Evolutionary conservation across 2,329 filamentous ascomycete genomes (phyloP), one percentile per base, ranked within the genome.

Genomic region (Diaporthe vexans): DNA sequence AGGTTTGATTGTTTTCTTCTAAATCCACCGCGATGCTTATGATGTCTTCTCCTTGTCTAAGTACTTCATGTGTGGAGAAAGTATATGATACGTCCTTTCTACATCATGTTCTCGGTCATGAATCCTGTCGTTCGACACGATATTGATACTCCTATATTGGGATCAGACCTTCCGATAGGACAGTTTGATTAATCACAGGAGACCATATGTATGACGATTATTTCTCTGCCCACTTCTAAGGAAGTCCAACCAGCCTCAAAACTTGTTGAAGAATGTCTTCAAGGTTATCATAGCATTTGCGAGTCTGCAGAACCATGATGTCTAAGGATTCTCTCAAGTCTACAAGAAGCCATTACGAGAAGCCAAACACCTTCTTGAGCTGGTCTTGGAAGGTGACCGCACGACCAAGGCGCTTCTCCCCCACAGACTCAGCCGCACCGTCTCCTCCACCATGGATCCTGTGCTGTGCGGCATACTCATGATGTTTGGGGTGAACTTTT

Each of bases 281-380:
- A 6, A 11, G 10, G 7, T 29, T 26, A 6, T 4, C 11, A 13
- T 19, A 52, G 29, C 10, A 58, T 52, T 52, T 51, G 7, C 29
- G 15, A 21, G 11, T 3, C n/a, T 52, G 43, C 37, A 10, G 1
- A 57, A 33, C 21, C 6, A 35, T 59, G 26, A 33, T 68, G n/a
- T 11, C 1, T 52, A 43, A 17, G 51, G 2, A 37, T 52, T 51
- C 7, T 13, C 19, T 8, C 33, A 61, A 72, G 33, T 6, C 15
- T 19, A 54, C 15, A 40, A 29, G 40, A 29, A 11, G 9, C 48
- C 33, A 43, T 69, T 24, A 74, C 3, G 24, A 69, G 48, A 76
- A 74, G 17, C 72, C 74, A 48, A 76, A 70, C 19, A 74, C 72
- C 63, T 54, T 74, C 61, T 74, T 76, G 37, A 76, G 11, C 33